Conservation (phyloP, 805 yeast genomes). For the Sugiyamaella boreocaroliniensis region DNA sequence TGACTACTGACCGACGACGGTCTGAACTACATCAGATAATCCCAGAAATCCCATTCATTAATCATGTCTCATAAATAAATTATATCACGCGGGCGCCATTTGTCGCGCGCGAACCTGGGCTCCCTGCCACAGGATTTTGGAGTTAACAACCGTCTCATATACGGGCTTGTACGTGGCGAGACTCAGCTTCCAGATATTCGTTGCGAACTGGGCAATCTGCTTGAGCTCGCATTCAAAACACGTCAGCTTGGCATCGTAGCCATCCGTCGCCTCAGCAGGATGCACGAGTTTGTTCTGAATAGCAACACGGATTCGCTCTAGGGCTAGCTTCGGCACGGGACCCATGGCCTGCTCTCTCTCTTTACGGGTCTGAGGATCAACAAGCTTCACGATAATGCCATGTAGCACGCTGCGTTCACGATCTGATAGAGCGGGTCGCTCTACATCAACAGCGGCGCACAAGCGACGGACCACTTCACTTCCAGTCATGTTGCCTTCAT, state of each 20-base stretch:
- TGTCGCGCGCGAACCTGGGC: not conserved
- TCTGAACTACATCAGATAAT: no score
- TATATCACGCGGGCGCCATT: not conserved
- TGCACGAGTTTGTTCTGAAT: slow-evolving; percentile 10
- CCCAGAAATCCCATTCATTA: not conserved
- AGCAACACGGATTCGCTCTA: slow-evolving; percentile 14
- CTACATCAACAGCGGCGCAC: slow-evolving; percentile 8
- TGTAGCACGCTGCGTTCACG: slow-evolving; percentile 12
- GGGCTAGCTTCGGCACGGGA: slow-evolving; percentile 15
- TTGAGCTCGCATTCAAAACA: slow-evolving; percentile 14
- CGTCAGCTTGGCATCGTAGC: slow-evolving; percentile 5
- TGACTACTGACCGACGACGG: no score
- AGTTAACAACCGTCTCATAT: slow-evolving; percentile 12
- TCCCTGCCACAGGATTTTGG: slow-evolving; percentile 5
- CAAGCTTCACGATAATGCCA: slow-evolving; percentile 13
- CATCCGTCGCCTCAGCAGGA: not conserved
- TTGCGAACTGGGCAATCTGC: slow-evolving; percentile 10
- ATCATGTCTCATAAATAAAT: not conserved
- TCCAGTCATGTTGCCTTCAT: slow-evolving; percentile 5
- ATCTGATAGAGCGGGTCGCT: slow-evolving; percentile 15
- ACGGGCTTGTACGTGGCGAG: slow-evolving; percentile 18
- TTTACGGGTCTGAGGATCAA: not conserved
- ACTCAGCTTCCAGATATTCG: slow-evolving; percentile 16
- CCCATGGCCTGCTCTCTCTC: not conserved
- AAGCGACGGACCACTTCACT: not conserved